phyloP scores from a whole-genome alignment of 805 yeast genomes.

The Candida easanensis region DNA sequence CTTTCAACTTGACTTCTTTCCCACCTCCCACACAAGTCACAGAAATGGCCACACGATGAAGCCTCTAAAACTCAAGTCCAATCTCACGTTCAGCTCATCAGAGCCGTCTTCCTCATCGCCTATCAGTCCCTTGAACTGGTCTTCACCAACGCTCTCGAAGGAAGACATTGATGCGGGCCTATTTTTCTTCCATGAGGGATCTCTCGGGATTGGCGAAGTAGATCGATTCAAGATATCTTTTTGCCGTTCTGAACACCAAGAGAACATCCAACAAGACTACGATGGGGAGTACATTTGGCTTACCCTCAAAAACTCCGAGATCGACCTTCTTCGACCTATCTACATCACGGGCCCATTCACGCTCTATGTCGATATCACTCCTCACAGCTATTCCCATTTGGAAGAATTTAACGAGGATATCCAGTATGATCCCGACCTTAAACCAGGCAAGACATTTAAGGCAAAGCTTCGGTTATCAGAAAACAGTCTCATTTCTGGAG shows the following conservation, averaged over 20 bases:
- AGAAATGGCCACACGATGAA: neutral
- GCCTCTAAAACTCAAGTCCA: neutral
- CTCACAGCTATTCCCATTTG: slow-evolving; percentile 58
- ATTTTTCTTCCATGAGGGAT: neutral
- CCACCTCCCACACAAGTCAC: neutral
- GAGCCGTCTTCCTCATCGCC: neutral
- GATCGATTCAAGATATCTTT: neutral
- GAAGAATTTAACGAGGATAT: slow-evolving; percentile 39
- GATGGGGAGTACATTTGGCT: slow-evolving; percentile 35
- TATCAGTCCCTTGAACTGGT: neutral
- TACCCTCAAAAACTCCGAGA: slow-evolving; percentile 68
- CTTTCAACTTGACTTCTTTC: no score
- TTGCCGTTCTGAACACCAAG: neutral
- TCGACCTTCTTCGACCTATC: slow-evolving; percentile 73
- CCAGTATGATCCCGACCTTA: slow-evolving; percentile 51
- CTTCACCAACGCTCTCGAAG: neutral
- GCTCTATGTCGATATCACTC: slow-evolving; percentile 77
- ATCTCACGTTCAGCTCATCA: neutral
- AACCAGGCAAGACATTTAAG: slow-evolving; percentile 69
- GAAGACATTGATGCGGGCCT: neutral
- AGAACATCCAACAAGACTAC: slow-evolving; percentile 5
- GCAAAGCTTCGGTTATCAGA: slow-evolving; percentile 50
- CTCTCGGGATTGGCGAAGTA: neutral
- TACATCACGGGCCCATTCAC: slow-evolving; percentile 87
- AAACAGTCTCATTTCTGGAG: slow-evolving; percentile 33